Evolutionary conservation across 192 early-diverging fungal species (phyloP).

Genomic region (Gryganskiella cystojenkinii): DNA sequence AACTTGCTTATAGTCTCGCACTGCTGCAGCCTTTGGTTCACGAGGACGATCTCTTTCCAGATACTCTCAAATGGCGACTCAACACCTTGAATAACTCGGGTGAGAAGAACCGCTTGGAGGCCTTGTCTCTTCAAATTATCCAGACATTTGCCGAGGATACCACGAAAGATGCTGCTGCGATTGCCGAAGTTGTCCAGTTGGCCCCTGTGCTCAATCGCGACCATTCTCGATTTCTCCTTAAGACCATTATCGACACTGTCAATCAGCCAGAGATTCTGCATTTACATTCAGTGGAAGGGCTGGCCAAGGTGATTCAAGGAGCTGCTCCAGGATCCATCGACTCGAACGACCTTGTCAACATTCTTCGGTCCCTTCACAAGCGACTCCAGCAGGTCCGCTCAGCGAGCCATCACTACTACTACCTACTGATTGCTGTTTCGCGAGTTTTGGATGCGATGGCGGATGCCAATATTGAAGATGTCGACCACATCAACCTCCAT

Average conservation of each 20-base stretch:
- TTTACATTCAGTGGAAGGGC: background rate
- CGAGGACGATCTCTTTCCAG: background rate
- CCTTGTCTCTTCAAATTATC: background rate
- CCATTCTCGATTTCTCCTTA: background rate
- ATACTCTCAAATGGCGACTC: background rate
- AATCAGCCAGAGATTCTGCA: background rate
- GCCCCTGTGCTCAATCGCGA: background rate
- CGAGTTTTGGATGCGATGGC: conserved; percentile 7
- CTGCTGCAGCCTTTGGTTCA: background rate
- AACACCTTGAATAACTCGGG: background rate
- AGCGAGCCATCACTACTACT: background rate
- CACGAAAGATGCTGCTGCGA: background rate
- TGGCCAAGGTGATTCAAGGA: background rate
- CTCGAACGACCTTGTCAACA: background rate
- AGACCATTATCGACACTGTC: background rate
- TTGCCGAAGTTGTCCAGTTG: background rate
- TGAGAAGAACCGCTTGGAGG: background rate
- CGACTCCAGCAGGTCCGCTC: background rate
- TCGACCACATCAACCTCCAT: conserved; percentile 3
- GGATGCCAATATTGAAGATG: background rate
- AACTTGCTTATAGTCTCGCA: background rate
- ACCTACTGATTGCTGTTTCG: background rate
- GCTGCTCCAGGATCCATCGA: background rate
- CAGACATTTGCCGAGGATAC: background rate
- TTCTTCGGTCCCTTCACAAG: background rate